Conservation (phyloP, 1,139 yeast species). For the Saccharomyces pastorianus region DNA sequence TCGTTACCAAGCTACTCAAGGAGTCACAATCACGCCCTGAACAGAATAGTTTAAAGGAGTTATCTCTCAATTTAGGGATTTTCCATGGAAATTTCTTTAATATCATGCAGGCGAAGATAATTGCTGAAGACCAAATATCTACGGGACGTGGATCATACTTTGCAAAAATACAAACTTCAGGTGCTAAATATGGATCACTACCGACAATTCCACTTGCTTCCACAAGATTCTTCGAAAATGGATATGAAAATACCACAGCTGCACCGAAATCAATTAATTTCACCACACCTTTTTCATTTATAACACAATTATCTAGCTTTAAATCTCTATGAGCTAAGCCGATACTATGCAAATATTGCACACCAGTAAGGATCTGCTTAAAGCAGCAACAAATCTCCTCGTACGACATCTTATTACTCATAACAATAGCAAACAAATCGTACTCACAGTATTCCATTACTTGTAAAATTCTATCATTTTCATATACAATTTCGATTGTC, state of each 20-base stretch:
- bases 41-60: slow-evolving; percentile 58
- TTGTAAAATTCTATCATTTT: slow-evolving; percentile 77
- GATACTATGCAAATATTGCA: slow-evolving; percentile 73
- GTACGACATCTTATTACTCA: slow-evolving; percentile 85
- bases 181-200: slow-evolving; percentile 89
- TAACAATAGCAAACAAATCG: slow-evolving; percentile 89
- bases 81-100: slow-evolving; percentile 95
- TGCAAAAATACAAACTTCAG: slow-evolving; percentile 77
- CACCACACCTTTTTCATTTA: slow-evolving; percentile 75
- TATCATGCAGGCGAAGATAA: slow-evolving; percentile 90
- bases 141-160: slow-evolving; percentile 90
- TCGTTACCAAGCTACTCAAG: slow-evolving; percentile 34
- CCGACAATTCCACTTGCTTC: slow-evolving; percentile 90
- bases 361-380: slow-evolving; percentile 76
- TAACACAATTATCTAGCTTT: slow-evolving; percentile 88
- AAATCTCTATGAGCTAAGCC: slow-evolving; percentile 91
- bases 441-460: slow-evolving; percentile 94
- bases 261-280: slow-evolving; percentile 91
- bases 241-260: slow-evolving; percentile 87
- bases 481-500: slow-evolving; percentile 86
- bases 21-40: slow-evolving; percentile 40
- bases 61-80: slow-evolving; percentile 80
- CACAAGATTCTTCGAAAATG: slow-evolving; percentile 71
- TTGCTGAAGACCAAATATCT: slow-evolving; percentile 92
- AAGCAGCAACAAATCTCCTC: slow-evolving; percentile 86